These are phyloP conservation scores for Sugiyamaella boreocaroliniensis DNA, from an alignment of 805 yeast genomes.

Conservation along the genomic window DNA sequence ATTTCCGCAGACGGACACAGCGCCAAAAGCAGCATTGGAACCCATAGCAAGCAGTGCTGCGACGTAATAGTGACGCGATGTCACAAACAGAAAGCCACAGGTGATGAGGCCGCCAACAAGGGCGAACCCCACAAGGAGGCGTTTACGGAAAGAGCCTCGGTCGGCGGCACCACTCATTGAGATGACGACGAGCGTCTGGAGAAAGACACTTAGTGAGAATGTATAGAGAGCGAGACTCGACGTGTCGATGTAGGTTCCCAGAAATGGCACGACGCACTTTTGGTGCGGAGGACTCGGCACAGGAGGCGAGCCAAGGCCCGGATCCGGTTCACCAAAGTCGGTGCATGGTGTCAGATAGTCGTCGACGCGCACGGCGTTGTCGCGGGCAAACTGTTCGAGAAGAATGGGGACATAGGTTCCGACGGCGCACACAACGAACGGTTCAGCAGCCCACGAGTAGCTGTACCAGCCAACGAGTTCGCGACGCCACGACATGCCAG, in stretches of 20 bases:
- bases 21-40: slow-evolving; percentile 68
- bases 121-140: slow-evolving; percentile 51
- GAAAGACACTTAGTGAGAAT: slow-evolving; percentile 60
- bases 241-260: slow-evolving; percentile 53
- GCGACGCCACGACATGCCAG: not conserved
- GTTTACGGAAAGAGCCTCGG: slow-evolving; percentile 54
- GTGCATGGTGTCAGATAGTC: slow-evolving; percentile 56
- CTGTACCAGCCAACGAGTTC: slow-evolving; percentile 62
- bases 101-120: slow-evolving; percentile 52
- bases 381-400: slow-evolving; percentile 64
- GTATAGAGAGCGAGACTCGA: slow-evolving; percentile 70
- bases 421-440: slow-evolving; percentile 71
- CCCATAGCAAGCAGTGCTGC: slow-evolving; percentile 51
- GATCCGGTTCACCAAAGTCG: slow-evolving; percentile 29
- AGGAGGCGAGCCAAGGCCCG: slow-evolving; percentile 16
- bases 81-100: slow-evolving; percentile 37
- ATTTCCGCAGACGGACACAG: slow-evolving; percentile 73
- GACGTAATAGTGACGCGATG: slow-evolving; percentile 40
- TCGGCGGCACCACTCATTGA: slow-evolving; percentile 70
- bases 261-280: slow-evolving; percentile 45
- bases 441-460: slow-evolving; percentile 71
- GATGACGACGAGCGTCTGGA: slow-evolving; percentile 65
- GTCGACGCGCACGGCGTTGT: slow-evolving; percentile 55
- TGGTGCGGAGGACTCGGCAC: slow-evolving; percentile 14
- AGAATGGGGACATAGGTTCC: slow-evolving; percentile 72